These are phyloP conservation scores for Suillus alpinus DNA, from an alignment of 768 basidiomycete genomes.

Conservation along the genomic window DNA sequence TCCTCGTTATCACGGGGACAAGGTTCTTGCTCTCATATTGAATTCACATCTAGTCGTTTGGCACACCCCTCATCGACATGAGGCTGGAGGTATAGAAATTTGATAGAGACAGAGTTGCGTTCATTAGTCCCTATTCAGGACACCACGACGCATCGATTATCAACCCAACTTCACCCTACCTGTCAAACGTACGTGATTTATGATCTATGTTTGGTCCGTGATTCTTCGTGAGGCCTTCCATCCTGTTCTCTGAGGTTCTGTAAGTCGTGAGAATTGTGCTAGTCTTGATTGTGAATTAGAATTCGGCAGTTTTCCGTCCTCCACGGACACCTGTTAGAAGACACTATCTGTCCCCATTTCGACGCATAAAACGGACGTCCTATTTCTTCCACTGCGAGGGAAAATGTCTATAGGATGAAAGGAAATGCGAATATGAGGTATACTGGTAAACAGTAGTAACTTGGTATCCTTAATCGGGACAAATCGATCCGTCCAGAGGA, in stretches of 20 bases:
- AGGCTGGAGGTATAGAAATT: neutral
- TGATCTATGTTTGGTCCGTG: neutral
- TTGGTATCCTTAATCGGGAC: neutral
- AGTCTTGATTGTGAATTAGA: neutral
- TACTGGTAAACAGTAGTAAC: neutral
- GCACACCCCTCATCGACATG: neutral
- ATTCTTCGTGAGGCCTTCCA: neutral
- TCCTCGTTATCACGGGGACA: neutral
- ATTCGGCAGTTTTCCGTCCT: neutral
- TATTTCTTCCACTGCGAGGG: neutral
- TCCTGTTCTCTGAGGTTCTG: neutral
- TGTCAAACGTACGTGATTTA: neutral
- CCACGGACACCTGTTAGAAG: neutral
- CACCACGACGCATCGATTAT: neutral
- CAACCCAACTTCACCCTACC: neutral
- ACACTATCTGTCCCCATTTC: neutral
- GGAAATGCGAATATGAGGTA: neutral
- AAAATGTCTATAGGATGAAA: neutral
- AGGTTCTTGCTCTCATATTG: neutral
- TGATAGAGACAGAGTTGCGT: neutral
- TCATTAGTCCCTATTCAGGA: neutral
- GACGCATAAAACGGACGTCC: neutral
- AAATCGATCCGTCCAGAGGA: neutral
- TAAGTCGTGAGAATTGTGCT: neutral
- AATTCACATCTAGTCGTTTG: neutral